phyloP scores from a whole-genome alignment of 2,329 filamentous ascomycete genomes.

The Thermochaetoides dissita region DNA sequence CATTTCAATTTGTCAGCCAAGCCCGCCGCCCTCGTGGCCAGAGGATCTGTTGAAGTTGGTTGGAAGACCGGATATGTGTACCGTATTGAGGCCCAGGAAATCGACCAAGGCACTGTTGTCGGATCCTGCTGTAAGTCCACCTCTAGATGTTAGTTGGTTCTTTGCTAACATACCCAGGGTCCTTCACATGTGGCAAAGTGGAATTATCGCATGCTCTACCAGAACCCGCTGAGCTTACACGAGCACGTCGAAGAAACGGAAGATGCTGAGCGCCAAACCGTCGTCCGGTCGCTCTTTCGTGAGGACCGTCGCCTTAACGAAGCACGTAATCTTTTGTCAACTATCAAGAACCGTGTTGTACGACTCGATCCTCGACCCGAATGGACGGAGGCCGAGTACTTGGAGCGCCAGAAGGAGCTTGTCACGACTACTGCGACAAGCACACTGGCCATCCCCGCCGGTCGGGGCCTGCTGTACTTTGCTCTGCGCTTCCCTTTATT shows the following conservation, averaged over 20 bases:
- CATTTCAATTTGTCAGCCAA: constrained; percentile 70
- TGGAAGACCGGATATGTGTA: constrained; percentile 66
- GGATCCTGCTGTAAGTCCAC: too few species aligned
- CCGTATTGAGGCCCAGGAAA: constrained; percentile 38
- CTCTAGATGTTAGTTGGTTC: constrained; percentile 20
- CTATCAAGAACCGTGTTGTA: constrained; percentile 64
- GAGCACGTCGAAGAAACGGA: constrained; percentile 60
- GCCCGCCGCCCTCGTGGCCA: constrained; percentile 65
- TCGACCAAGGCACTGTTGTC: too few species aligned
- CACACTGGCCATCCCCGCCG: constrained; percentile 77
- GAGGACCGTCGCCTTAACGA: constrained; percentile 85
- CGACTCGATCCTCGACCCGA: constrained; percentile 59
- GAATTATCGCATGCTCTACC: constrained; percentile 69
- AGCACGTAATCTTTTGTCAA: constrained; percentile 72
- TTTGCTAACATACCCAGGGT: not conserved
- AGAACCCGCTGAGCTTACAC: constrained; percentile 45
- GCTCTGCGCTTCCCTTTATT: constrained; percentile 75
- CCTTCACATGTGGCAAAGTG: constrained; percentile 53
- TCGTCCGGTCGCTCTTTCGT: constrained; percentile 77
- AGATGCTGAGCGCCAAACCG: constrained; percentile 67
- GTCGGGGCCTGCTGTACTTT: constrained; percentile 77
- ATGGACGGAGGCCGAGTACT: constrained; percentile 72
- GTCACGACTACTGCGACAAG: constrained; percentile 76
- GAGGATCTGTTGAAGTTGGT: constrained; percentile 59
- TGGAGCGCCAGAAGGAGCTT: constrained; percentile 85